These are phyloP conservation scores for Mariannaea elegans DNA, from an alignment of 2,329 filamentous ascomycete genomes.

Conservation along the genomic window DNA sequence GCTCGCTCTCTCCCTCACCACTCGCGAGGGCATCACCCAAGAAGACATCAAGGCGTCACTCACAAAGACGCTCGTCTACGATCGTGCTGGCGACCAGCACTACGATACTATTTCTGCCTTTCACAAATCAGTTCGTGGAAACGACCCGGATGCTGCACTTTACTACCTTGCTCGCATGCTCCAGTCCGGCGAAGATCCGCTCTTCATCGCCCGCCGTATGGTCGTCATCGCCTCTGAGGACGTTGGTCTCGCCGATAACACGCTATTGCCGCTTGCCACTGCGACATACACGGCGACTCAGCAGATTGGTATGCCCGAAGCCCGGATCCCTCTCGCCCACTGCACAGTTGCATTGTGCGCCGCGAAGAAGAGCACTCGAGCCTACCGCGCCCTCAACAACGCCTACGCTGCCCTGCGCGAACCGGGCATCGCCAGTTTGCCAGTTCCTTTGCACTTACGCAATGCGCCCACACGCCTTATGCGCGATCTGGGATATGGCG, in stretches of 20 bases:
- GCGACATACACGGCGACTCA: slow-evolving; percentile 87
- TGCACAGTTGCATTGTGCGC: slow-evolving; percentile 82
- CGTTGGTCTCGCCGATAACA: slow-evolving; percentile 88
- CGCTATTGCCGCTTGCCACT: slow-evolving; percentile 83
- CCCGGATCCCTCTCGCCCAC: slow-evolving; percentile 90
- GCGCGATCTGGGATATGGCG: slow-evolving; percentile 91
- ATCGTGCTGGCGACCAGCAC: slow-evolving; percentile 93
- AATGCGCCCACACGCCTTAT: slow-evolving; percentile 94
- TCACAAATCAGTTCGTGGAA: slow-evolving; percentile 93
- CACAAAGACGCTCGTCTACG: slow-evolving; percentile 94
- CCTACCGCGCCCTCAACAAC: slow-evolving; percentile 84
- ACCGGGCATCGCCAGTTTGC: slow-evolving; percentile 81
- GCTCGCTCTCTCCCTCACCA: slow-evolving; percentile 77
- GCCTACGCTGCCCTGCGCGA: slow-evolving; percentile 82
- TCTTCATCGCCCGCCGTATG: slow-evolving; percentile 92
- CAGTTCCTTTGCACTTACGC: slow-evolving; percentile 85
- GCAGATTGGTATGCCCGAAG: slow-evolving; percentile 95
- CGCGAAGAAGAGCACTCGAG: slow-evolving; percentile 86
- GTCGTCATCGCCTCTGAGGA: slow-evolving; percentile 96
- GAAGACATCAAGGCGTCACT: slow-evolving; percentile 82
- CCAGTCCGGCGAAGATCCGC: slow-evolving; percentile 89
- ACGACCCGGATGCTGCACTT: slow-evolving; percentile 84
- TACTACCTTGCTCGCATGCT: slow-evolving; percentile 98
- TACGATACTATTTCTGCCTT: slow-evolving; percentile 98
- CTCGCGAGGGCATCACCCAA: slow-evolving; percentile 70